Evolutionary conservation across 495 filamentous ascomycete genomes (phyloP).

Genomic region (Xylaria acuta): DNA sequence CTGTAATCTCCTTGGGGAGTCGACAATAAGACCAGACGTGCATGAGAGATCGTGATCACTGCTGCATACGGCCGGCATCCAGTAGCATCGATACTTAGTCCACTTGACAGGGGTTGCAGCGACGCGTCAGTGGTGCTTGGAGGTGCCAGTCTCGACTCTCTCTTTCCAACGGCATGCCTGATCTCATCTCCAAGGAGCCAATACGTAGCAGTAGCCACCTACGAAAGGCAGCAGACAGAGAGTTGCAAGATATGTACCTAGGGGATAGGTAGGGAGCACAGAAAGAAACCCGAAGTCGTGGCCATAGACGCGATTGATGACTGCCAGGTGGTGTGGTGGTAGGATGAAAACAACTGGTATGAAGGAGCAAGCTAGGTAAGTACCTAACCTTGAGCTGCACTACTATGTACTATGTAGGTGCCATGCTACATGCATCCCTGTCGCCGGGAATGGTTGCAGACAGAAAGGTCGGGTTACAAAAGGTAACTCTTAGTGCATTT

Average conservation of each 20-base stretch:
- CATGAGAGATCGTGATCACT: slow-evolving; percentile 39
- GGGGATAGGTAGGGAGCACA: background rate
- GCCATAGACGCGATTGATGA: background rate
- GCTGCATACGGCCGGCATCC: slow-evolving; percentile 25
- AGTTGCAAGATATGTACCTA: background rate
- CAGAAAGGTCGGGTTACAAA: slow-evolving; percentile 9
- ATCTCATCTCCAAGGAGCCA: background rate
- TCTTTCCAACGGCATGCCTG: background rate
- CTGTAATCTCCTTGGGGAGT: slow-evolving; percentile 31
- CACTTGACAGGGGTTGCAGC: background rate
- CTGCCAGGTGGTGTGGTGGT: slow-evolving; percentile 1
- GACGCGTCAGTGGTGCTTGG: background rate
- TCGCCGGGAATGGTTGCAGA: slow-evolving; percentile 6
- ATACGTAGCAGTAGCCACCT: background rate
- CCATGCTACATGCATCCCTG: slow-evolving; percentile 9
- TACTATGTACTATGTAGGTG: too few relatives aligned
- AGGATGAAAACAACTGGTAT: background rate
- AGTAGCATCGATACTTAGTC: background rate
- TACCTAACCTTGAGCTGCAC: background rate
- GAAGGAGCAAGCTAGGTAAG: background rate
- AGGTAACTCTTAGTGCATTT: slow-evolving; percentile 4
- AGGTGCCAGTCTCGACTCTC: background rate
- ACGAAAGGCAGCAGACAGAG: background rate
- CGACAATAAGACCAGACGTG: slow-evolving; percentile 31
- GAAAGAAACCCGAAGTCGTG: background rate